Percentiles rank a stretch among this genome's conserved stretches.
Conservation (phyloP, 257 asterid species). For the Salvia miltiorrhiza region DNA sequence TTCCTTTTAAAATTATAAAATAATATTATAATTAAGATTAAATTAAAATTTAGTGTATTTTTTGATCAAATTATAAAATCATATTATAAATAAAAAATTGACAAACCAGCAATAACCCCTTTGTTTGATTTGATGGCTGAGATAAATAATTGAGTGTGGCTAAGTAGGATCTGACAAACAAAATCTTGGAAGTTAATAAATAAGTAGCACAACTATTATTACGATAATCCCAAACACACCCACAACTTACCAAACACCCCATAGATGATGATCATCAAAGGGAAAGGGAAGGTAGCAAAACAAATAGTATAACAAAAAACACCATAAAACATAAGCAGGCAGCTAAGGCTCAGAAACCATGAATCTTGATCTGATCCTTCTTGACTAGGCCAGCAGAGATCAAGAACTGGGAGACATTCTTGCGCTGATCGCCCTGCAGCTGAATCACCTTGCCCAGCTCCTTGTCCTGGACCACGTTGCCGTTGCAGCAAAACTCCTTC, state of each 20-base stretch:
- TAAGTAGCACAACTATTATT: background rate
- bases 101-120: too few species aligned
- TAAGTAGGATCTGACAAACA: too few species aligned
- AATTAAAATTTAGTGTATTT: too few species aligned
- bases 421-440: slow-evolving; percentile 88
- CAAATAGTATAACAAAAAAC: background rate
- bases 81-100: too few species aligned
- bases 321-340: background rate
- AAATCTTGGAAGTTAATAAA: background rate
- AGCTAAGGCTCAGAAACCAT: slow-evolving; percentile 50
- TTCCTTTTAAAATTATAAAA: too few species aligned
- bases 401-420: slow-evolving; percentile 70
- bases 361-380: slow-evolving; percentile 80
- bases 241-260: slow-evolving; percentile 1
- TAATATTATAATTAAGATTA: too few species aligned
- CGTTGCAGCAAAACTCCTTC: slow-evolving; percentile 86
- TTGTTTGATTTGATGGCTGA: too few species aligned
- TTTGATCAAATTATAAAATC: too few species aligned
- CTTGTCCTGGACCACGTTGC: slow-evolving; percentile 77
- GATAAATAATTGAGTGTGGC: too few species aligned
- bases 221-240: too few species aligned
- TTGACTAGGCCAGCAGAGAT: slow-evolving; percentile 49
- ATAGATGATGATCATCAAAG: background rate
- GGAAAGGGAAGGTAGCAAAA: background rate
- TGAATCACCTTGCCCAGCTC: slow-evolving; percentile 80